phyloP scores from a whole-genome alignment of 1,284 basidiomycete species.

The Apiotrichum laibachii region DNA sequence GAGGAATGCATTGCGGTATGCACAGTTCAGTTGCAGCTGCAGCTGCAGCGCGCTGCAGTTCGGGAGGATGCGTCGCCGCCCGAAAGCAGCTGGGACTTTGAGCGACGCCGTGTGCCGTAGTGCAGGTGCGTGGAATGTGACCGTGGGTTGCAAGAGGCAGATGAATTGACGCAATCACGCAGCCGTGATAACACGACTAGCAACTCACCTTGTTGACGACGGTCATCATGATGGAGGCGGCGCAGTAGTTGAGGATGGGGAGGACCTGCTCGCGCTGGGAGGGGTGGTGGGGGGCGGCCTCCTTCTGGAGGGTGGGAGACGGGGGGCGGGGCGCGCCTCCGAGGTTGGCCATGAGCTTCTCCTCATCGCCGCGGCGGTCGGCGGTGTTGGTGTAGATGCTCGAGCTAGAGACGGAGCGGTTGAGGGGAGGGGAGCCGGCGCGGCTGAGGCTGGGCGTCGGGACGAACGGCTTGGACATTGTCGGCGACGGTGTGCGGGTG shows the following conservation, averaged over 20 bases:
- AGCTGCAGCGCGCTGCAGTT: too few relatives aligned
- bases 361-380: conserved; percentile 23
- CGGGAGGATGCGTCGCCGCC: too few relatives aligned
- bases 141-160: too few relatives aligned
- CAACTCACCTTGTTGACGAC: conserved; percentile 83
- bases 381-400: conserved; percentile 22
- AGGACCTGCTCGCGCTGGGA: conserved; percentile 53
- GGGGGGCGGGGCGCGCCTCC: conserved; percentile 23
- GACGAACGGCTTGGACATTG: conserved; percentile 43
- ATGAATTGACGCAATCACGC: too few relatives aligned
- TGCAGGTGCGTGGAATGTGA: too few relatives aligned
- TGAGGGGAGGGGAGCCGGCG: conserved; percentile 34
- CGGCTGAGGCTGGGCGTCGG: conserved; percentile 40
- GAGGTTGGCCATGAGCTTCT: conserved; percentile 32
- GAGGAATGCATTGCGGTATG: too few relatives aligned
- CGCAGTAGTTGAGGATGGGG: conserved; percentile 85
- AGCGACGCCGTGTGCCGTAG: too few relatives aligned
- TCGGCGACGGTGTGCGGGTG: background rate
- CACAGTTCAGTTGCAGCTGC: too few relatives aligned
- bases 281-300: conserved; percentile 28
- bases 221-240: conserved; percentile 96
- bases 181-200: too few relatives aligned
- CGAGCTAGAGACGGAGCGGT: conserved; percentile 23
- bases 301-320: conserved; percentile 15
- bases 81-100: too few relatives aligned